Percentiles rank a stretch among this genome's conserved stretches.
These are phyloP conservation scores for Selaginella moellendorffii DNA, from an alignment of 75 land plant species.

Conservation along the genomic window DNA sequence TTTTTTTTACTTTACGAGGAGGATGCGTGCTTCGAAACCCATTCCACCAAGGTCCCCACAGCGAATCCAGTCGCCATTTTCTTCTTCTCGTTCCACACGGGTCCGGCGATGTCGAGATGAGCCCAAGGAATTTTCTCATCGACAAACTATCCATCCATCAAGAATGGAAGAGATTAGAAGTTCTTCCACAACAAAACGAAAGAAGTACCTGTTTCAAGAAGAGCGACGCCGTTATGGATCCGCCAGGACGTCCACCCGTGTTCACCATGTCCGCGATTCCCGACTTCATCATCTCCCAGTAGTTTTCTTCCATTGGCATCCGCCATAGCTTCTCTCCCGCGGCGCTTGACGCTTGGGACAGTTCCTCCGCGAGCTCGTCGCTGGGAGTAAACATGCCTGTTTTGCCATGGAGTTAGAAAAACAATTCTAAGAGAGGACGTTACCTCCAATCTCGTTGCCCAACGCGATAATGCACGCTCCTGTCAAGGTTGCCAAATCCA, in stretches of 20 bases:
- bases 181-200: neutral
- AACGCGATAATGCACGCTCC: conserved; percentile 91
- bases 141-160: conserved; percentile 78
- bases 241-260: conserved; percentile 83
- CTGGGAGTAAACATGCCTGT: conserved; percentile 75
- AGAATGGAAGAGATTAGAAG: neutral
- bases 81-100: conserved; percentile 87
- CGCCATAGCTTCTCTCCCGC: conserved; percentile 94
- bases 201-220: conserved; percentile 77
- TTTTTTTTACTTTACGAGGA: too few relatives aligned
- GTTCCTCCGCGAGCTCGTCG: conserved; percentile 81
- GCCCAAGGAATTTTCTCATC: conserved; percentile 95
- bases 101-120: conserved; percentile 93
- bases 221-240: conserved; percentile 81
- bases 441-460: conserved; percentile 88
- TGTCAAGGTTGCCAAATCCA: conserved; percentile 90
- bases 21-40: conserved; percentile 87
- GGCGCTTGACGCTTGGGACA: conserved; percentile 42
- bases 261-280: conserved; percentile 97
- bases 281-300: conserved; percentile 97
- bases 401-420: too few relatives aligned
- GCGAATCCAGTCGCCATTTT: conserved; percentile 77
- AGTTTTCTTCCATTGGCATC: conserved; percentile 88
- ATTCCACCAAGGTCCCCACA: conserved; percentile 73
- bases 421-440: conserved; percentile 6